Conservation (phyloP, 2,329 filamentous ascomycete species). For the Alternaria solani region DNA sequence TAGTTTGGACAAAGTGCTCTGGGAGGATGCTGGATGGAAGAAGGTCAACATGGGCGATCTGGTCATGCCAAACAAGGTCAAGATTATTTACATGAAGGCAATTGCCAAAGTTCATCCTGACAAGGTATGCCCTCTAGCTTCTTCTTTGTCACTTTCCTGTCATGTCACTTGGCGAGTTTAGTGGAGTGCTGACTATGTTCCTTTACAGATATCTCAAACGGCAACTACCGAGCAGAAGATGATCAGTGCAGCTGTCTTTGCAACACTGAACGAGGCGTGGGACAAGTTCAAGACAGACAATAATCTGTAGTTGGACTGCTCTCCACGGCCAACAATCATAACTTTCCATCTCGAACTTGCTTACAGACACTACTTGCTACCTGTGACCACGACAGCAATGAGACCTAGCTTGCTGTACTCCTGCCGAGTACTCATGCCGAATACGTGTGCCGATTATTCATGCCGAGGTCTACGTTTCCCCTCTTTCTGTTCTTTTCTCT, state of each 20-base stretch:
- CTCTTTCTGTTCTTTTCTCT: not conserved
- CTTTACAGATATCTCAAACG: slow-evolving; percentile 62
- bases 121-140: slow-evolving; percentile 70
- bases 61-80: slow-evolving; percentile 92
- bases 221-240: slow-evolving; percentile 73
- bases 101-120: slow-evolving; percentile 98
- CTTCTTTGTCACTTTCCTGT: not conserved
- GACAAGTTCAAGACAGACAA: slow-evolving; percentile 73
- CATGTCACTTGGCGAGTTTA: not conserved
- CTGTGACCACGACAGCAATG: not conserved
- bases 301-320: slow-evolving; percentile 24
- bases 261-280: slow-evolving; percentile 72
- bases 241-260: slow-evolving; percentile 72
- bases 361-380: not conserved
- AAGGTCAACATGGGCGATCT: slow-evolving; percentile 94
- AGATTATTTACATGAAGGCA: slow-evolving; percentile 98
- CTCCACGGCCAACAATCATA: not conserved
- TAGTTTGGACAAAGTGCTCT: slow-evolving; percentile 87
- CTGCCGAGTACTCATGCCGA: too few species aligned
- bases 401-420: too few species aligned
- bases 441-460: too few species aligned
- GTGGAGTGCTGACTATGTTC: slow-evolving; percentile 19
- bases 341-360: not conserved
- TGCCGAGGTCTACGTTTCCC: too few species aligned
- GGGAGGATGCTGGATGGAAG: slow-evolving; percentile 94